Conservation (phyloP, 2,329 filamentous ascomycete species). For the Coniochaeta sp. region DNA sequence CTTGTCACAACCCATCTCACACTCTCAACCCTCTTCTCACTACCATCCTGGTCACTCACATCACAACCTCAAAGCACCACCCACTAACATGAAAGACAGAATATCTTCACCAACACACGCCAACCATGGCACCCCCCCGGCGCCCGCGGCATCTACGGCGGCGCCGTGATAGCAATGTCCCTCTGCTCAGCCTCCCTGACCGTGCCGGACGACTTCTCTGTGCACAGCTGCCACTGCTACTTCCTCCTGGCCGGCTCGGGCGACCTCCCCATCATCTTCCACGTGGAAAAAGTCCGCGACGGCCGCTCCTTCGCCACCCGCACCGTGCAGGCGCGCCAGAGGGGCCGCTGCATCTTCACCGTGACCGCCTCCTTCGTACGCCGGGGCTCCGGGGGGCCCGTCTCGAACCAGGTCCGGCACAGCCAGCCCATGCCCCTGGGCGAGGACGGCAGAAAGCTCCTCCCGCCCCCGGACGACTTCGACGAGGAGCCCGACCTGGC, state of each 20-base stretch:
- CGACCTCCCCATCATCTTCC: constrained; percentile 82
- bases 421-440: constrained; percentile 48
- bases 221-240: constrained; percentile 98
- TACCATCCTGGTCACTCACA: background rate
- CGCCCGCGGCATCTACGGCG: constrained; percentile 89
- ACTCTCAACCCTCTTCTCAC: constrained; percentile 3
- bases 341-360: constrained; percentile 86
- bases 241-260: constrained; percentile 87
- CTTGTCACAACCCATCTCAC: too few relatives aligned
- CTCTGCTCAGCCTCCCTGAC: constrained; percentile 84
- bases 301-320: constrained; percentile 84
- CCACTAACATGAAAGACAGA: constrained; percentile 33
- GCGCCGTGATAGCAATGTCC: constrained; percentile 86
- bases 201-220: constrained; percentile 69
- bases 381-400: constrained; percentile 45
- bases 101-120: constrained; percentile 92
- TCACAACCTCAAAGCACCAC: background rate
- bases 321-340: constrained; percentile 91
- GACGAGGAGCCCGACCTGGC: background rate
- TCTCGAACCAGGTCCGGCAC: constrained; percentile 52
- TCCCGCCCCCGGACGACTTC: constrained; percentile 22
- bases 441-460: constrained; percentile 16
- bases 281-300: constrained; percentile 89
- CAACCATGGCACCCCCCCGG: constrained; percentile 88
- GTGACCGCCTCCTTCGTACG: constrained; percentile 85